Conservation (phyloP, 495 filamentous ascomycete genomes). For the Xylaria telfairii region DNA sequence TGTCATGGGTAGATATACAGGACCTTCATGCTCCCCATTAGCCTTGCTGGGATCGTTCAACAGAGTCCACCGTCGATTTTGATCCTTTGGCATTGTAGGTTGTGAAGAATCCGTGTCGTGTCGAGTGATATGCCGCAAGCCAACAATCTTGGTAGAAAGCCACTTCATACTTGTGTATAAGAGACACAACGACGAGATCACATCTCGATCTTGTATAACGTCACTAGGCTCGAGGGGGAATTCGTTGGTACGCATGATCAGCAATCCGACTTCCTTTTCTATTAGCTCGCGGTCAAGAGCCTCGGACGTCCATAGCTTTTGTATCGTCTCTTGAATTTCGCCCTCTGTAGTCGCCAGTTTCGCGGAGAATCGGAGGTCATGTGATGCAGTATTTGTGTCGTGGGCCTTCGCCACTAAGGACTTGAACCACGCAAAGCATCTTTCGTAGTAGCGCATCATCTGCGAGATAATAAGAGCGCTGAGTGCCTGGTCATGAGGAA, state of each 20-base stretch:
- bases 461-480: conserved; percentile 88
- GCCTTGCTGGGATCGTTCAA: conserved; percentile 64
- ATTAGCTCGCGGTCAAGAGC: conserved; percentile 50
- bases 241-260: conserved; percentile 69
- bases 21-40: conserved; percentile 50
- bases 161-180: conserved; percentile 98
- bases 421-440: conserved; percentile 90
- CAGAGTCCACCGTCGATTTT: conserved; percentile 80
- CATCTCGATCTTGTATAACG: conserved; percentile 88
- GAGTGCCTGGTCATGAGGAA: conserved; percentile 96
- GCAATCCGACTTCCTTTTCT: conserved; percentile 70
- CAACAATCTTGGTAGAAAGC: conserved; percentile 79
- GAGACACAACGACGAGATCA: conserved; percentile 80
- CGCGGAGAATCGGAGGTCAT: conserved; percentile 72
- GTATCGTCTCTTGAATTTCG: conserved; percentile 69
- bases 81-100: conserved; percentile 51
- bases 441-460: conserved; percentile 87
- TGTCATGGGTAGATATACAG: conserved; percentile 89
- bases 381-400: conserved; percentile 43
- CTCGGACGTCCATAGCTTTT: conserved; percentile 65
- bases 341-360: conserved; percentile 67
- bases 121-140: conserved; percentile 74
- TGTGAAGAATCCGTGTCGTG: conserved; percentile 60
- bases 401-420: conserved; percentile 65
- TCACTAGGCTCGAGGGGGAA: conserved; percentile 72